Percentiles rank a stretch among this genome's conserved stretches.
phyloP scores from a whole-genome alignment of 2,329 filamentous ascomycete species.

The Hypomyces rosellus region DNA sequence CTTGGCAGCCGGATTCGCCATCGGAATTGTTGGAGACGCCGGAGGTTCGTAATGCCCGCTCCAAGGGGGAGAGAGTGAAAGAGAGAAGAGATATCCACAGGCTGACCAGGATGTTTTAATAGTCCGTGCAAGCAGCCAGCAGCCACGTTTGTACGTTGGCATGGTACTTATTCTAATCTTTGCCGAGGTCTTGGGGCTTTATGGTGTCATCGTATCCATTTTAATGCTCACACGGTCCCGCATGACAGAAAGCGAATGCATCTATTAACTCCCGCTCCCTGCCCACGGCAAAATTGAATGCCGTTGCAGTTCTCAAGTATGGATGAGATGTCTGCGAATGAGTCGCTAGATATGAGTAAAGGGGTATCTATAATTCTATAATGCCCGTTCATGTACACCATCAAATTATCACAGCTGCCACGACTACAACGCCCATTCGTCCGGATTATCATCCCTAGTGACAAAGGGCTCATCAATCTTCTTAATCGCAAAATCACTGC shows the following conservation, averaged over 20 bases:
- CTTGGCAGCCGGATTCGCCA: slow-evolving; percentile 79
- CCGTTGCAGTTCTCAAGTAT: background rate
- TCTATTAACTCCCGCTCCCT: slow-evolving; percentile 20
- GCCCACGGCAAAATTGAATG: background rate
- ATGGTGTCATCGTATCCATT: slow-evolving; percentile 41
- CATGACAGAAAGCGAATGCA: slow-evolving; percentile 32
- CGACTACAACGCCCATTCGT: slow-evolving; percentile 67
- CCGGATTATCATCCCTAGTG: slow-evolving; percentile 60
- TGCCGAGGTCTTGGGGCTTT: slow-evolving; percentile 38
- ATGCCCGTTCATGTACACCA: too few species aligned
- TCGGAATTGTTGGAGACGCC: slow-evolving; percentile 82
- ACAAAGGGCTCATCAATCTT: slow-evolving; percentile 92
- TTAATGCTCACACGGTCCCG: slow-evolving; percentile 41
- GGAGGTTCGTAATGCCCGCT: slow-evolving; percentile 38
- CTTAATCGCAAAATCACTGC: slow-evolving; percentile 91
- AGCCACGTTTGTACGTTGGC: slow-evolving; percentile 84
- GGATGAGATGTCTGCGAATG: background rate
- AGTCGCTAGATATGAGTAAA: slow-evolving; percentile 1
- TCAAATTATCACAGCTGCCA: too few species aligned
- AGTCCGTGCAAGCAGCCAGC: slow-evolving; percentile 77
- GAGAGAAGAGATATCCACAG: background rate
- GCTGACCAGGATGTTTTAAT: background rate
- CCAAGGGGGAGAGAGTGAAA: too few species aligned
- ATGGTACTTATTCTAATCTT: slow-evolving; percentile 99
- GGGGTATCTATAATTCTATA: slow-evolving; percentile 6